Evolutionary conservation across 176 grass and related monocot species (phyloP).

Genomic region (Triticum timopheevii): DNA sequence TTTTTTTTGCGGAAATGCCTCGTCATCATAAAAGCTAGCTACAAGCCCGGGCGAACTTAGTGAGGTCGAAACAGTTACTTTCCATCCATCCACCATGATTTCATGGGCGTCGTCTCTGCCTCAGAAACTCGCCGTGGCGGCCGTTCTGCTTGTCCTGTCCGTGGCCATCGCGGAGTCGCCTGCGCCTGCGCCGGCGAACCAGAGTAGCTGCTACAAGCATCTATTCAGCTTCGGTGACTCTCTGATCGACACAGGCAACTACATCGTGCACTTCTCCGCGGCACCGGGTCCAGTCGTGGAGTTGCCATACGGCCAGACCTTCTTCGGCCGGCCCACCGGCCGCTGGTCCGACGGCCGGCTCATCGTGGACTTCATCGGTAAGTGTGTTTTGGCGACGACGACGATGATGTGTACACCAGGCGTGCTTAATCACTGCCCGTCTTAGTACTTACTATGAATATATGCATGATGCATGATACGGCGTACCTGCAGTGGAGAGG

Average conservation of each 20-base stretch:
- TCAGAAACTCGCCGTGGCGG: background rate
- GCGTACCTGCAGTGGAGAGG: too few relatives aligned
- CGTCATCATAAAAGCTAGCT: too few relatives aligned
- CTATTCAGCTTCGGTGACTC: constrained; percentile 74
- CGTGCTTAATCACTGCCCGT: too few relatives aligned
- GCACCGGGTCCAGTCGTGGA: constrained; percentile 30
- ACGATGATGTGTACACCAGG: too few relatives aligned
- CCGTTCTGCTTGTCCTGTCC: background rate
- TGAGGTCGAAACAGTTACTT: background rate
- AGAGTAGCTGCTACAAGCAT: constrained; percentile 37
- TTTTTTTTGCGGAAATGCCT: too few relatives aligned
- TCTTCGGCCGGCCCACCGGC: constrained; percentile 30
- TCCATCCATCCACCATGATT: background rate
- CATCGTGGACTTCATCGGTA: constrained; percentile 59
- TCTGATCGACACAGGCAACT: constrained; percentile 66
- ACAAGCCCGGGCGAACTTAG: background rate
- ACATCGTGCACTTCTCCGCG: constrained; percentile 35
- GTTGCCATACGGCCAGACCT: constrained; percentile 74
- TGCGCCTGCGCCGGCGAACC: background rate
- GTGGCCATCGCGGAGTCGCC: background rate
- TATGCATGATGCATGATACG: background rate
- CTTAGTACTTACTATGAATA: too few relatives aligned
- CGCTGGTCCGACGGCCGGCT: background rate
- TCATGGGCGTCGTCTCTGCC: background rate
- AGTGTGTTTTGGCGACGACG: background rate